Conservation (phyloP, 331 rosid genomes). For the Rosa hybrid region DNA sequence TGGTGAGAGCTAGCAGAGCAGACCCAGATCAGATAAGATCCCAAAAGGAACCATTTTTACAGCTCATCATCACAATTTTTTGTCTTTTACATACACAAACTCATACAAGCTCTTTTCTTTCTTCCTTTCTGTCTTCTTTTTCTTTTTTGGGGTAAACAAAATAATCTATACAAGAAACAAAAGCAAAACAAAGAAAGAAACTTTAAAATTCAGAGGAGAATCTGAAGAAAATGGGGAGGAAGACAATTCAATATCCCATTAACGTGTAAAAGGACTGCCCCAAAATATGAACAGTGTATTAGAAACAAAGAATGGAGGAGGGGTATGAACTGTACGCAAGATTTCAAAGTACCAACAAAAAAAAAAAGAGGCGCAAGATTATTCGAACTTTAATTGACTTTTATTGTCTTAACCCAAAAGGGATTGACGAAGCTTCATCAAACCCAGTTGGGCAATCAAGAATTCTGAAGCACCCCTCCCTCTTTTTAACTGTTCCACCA, state of each 20-base stretch:
- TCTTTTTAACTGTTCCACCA: slow-evolving; percentile 29
- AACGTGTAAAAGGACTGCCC: slow-evolving; percentile 34
- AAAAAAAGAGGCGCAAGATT: neutral
- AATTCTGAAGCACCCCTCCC: slow-evolving; percentile 8
- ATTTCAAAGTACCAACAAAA: slow-evolving; percentile 47
- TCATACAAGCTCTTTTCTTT: slow-evolving; percentile 12
- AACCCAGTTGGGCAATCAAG: slow-evolving; percentile 40
- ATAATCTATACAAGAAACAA: slow-evolving; percentile 38
- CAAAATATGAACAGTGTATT: slow-evolving; percentile 9
- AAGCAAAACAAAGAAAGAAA: slow-evolving; percentile 12
- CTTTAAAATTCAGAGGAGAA: slow-evolving; percentile 31
- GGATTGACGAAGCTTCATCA: slow-evolving; percentile 48
- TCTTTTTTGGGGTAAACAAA: slow-evolving; percentile 20
- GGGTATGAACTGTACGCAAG: slow-evolving; percentile 39
- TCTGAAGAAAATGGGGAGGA: slow-evolving; percentile 32
- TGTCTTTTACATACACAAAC: neutral
- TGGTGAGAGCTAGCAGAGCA: slow-evolving; percentile 30
- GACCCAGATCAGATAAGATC: slow-evolving; percentile 49
- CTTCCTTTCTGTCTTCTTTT: slow-evolving; percentile 18
- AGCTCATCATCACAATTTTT: slow-evolving; percentile 21
- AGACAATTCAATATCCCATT: slow-evolving; percentile 27
- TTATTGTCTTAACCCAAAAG: slow-evolving; percentile 37
- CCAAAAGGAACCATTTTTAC: slow-evolving; percentile 43
- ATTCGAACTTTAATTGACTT: neutral
- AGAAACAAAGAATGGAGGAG: slow-evolving; percentile 7